phyloP scores from a whole-genome alignment of 202 grass and related monocot species.

The Alloteropsis angusta region DNA sequence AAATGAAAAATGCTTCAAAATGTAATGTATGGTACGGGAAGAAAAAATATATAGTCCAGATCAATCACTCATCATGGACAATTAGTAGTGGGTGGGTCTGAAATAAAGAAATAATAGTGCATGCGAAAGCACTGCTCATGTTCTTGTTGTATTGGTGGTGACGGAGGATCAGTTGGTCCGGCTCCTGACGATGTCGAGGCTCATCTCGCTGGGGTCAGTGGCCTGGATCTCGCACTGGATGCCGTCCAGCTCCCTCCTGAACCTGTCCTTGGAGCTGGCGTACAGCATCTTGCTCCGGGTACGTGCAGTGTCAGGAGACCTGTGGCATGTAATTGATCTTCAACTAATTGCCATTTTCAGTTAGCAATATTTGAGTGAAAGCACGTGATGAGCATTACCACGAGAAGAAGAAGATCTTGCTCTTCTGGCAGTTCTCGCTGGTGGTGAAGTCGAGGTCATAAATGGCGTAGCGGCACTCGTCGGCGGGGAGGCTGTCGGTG shows the following conservation, averaged over 20 bases:
- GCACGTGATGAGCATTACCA: conserved; percentile 26
- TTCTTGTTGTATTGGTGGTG: neutral
- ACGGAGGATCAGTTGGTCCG: conserved; percentile 40
- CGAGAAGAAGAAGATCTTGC: conserved; percentile 99
- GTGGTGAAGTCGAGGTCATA: conserved; percentile 90
- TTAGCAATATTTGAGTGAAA: neutral
- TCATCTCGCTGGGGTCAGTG: conserved; percentile 84
- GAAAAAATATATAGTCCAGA: neutral
- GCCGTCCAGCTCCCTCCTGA: conserved; percentile 73
- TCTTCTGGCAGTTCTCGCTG: conserved; percentile 95
- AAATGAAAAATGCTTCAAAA: neutral
- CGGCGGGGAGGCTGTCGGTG: conserved; percentile 47
- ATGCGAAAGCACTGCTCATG: neutral
- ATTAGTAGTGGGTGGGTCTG: neutral
- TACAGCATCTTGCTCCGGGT: conserved; percentile 88
- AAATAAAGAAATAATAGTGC: neutral
- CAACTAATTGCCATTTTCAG: neutral
- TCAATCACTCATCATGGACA: neutral
- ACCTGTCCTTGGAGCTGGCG: conserved; percentile 80
- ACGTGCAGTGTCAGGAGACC: conserved; percentile 63
- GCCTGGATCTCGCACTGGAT: conserved; percentile 80
- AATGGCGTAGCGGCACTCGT: conserved; percentile 88
- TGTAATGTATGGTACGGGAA: neutral
- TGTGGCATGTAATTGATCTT: neutral
- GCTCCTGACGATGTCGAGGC: conserved; percentile 64